These are phyloP conservation scores for Mycena galericulata DNA, from an alignment of 768 basidiomycete genomes.

Conservation along the genomic window DNA sequence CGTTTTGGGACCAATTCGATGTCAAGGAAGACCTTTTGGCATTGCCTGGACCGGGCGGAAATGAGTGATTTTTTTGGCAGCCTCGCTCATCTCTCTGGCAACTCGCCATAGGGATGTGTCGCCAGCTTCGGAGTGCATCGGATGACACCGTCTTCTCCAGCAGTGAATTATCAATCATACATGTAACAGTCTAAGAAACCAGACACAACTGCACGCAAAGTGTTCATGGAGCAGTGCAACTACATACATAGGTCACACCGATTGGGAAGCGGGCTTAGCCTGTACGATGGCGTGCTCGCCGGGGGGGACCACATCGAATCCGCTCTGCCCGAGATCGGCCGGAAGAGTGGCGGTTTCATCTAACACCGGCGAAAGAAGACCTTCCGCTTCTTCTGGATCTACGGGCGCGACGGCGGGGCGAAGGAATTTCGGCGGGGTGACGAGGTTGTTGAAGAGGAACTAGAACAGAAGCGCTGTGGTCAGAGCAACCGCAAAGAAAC, in stretches of 20 bases:
- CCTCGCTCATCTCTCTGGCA: not conserved
- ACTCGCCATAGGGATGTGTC: not conserved
- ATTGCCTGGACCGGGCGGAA: no score
- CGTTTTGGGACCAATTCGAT: no score
- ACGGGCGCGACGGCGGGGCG: slow-evolving; percentile 51
- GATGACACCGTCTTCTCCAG: not conserved
- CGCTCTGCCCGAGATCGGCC: slow-evolving; percentile 82
- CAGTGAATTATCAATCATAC: not conserved
- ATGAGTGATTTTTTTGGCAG: no score
- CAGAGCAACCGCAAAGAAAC: slow-evolving; percentile 24
- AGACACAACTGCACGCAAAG: not conserved
- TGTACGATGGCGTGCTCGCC: slow-evolving; percentile 50
- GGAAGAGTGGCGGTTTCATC: slow-evolving; percentile 90
- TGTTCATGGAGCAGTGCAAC: not conserved
- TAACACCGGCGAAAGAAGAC: slow-evolving; percentile 57
- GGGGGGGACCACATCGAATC: slow-evolving; percentile 84
- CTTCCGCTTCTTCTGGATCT: slow-evolving; percentile 71
- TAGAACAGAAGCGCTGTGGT: slow-evolving; percentile 43
- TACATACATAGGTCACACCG: not conserved
- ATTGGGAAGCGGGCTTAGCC: slow-evolving; percentile 15
- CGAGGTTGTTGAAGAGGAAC: slow-evolving; percentile 93
- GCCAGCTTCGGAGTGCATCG: not conserved
- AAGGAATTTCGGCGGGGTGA: slow-evolving; percentile 72
- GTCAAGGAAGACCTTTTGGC: no score
- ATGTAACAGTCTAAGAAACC: not conserved